Evolutionary conservation across 1,284 basidiomycete species (phyloP), one percentile per base, ranked within the genome.

Genomic region (Retiboletus flavoniger): DNA sequence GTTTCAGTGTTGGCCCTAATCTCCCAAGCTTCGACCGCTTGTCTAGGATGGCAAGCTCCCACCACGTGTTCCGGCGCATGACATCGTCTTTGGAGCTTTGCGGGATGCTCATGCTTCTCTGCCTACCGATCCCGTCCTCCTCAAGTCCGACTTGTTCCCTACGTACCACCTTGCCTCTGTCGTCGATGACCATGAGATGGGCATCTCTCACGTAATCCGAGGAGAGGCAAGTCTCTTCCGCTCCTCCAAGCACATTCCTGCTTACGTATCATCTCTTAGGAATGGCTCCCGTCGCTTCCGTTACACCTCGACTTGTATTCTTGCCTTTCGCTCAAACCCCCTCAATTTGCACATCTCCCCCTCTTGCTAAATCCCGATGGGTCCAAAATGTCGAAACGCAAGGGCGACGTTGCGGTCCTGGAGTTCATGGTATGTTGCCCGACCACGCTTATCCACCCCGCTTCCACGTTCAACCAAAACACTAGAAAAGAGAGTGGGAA

Each of bases 161-260:
- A 99, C 97, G 0, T 99, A 99, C 68, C 97, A 99, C 61, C 82
- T 99, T 2, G 96, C 97, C 0, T 95, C 87, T 31, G 92, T 99
- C 0, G 92, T 97, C 0, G 97, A 99, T 61, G 97, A 99, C n/a
- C n/a, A n/a, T n/a, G n/a, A n/a, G n/a, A n/a, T n/a, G n/a, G n/a
- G n/a, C 72, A 94, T 99, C 42, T 93, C 93, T 0, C 96, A 99
- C 71, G 95, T 99, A 3, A 74, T 99, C 1, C 83, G 97, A 19
- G 97, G 97, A 40, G 96, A 98, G 78, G 93, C 89, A 55, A 48
- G 79, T 63, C 19, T 21, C 3, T 31, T 34, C 21, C 2, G 4
- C 24, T 10, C 49, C 9, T 32, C 34, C 13, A 31, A 21, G 10
- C 32, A 11, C 24, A 47, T 21, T 1, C 31, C 6, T 48, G 10